Base-by-base conservation (phyloP, 257 asterid genomes). In the Rhazya stricta region DNA sequence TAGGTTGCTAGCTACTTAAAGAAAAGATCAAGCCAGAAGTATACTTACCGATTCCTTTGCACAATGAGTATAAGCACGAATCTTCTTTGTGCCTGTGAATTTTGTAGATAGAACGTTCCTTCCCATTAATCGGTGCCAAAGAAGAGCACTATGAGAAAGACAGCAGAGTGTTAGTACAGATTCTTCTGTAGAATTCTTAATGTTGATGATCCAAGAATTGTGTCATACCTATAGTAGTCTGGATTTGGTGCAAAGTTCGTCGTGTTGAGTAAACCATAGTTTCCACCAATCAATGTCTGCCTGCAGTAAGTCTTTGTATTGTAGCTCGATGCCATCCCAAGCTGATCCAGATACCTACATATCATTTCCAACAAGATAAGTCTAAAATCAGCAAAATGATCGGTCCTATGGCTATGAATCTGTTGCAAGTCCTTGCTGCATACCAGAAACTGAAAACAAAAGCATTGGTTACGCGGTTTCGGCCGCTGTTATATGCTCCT, bases 71-170 rank as follows among this genome's bases (percentile, higher is more conserved):
- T 91, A 93, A 36, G 96, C 92, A 6, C 97, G 96, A 73, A 91
- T 66, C 69, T 48, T 85, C 62, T 75, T 82, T 5, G 85, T 79
- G 79, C 93, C 97, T 0, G 75, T 78, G 57, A 89, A 90, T 29
- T 79, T 78, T 18, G 97, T 82, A 0, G 86, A 75, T 61, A 93
- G 73, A 29, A 93, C 97, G 3, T 57, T 48, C 15, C 75, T 81
- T 71, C 98, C 97, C 97, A 91, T 93, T 46, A 93, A 80, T 71
- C 85, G 90, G 81, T 93, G 96, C 96, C 97, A 93, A 54, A 93
- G 96, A 80, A 93, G 96, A 18, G 96, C 97, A 71, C 98, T 91
- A 91, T 30, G 2, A 25, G 18, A 41, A 25, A 8, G 30, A 62
- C 21, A 60, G 12, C 23, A 30, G 16, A 1, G 2, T 74, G 0